These are phyloP conservation scores for Lachnellula willkommii DNA, from an alignment of 2,329 filamentous ascomycete genomes.

Conservation along the genomic window DNA sequence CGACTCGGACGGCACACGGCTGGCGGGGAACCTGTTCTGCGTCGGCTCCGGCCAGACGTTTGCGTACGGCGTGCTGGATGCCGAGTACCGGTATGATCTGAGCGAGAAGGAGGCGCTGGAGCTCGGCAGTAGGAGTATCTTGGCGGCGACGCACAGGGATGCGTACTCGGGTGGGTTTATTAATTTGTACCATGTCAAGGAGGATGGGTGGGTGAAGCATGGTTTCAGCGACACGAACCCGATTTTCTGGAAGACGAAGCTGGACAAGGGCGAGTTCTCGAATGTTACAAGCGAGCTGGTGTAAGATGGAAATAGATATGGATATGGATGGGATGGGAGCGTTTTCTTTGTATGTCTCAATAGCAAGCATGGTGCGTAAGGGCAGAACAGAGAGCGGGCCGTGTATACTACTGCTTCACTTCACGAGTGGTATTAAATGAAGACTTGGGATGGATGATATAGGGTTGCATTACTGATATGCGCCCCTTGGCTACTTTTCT, in stretches of 20 bases:
- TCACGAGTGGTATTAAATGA: constrained; percentile 13
- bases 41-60: constrained; percentile 98
- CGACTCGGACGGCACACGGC: constrained; percentile 89
- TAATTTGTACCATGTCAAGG: constrained; percentile 98
- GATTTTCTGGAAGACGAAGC: constrained; percentile 99
- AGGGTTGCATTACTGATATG: no score
- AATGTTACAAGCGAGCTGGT: constrained; percentile 33
- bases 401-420: constrained; percentile 29
- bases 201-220: constrained; percentile 97
- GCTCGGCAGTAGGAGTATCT: constrained; percentile 83
- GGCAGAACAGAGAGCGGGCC: constrained; percentile 17
- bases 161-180: constrained; percentile 99
- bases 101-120: constrained; percentile 83
- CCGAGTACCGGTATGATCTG: constrained; percentile 88
- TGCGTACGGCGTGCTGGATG: constrained; percentile 95
- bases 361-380: constrained; percentile 26
- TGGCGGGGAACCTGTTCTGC: constrained; percentile 94
- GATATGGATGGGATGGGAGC: constrained; percentile 5
- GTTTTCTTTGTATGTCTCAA: constrained; percentile 29
- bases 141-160: constrained; percentile 93
- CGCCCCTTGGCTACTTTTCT: no score
- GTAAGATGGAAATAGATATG: constrained; percentile 16
- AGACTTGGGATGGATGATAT: no score
- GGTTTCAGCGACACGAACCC: constrained; percentile 98
- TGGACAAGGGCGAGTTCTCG: constrained; percentile 95